Evolutionary conservation across 1,139 yeast genomes (phyloP).

Genomic region (Blastobotrys capitulatus): DNA sequence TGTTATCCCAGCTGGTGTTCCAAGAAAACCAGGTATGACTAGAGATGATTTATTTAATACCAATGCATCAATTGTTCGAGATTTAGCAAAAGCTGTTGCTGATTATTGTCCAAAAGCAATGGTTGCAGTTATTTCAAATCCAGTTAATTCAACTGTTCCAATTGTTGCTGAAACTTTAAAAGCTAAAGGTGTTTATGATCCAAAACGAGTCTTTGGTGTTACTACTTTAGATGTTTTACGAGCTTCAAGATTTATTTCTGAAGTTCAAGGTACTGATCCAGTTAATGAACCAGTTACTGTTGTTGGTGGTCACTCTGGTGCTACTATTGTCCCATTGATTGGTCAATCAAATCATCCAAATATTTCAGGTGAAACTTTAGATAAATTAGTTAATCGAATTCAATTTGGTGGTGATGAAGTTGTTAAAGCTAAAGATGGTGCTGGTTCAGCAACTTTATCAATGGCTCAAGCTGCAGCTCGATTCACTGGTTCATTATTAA

Average conservation of each 20-base stretch:
- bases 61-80: constrained; percentile 86
- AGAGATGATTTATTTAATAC: constrained; percentile 92
- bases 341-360: constrained; percentile 50
- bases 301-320: constrained; percentile 96
- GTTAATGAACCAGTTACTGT: constrained; percentile 66
- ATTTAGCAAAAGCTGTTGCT: constrained; percentile 76
- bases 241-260: constrained; percentile 73
- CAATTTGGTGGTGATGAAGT: constrained; percentile 98
- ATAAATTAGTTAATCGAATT: constrained; percentile 74
- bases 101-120: constrained; percentile 68
- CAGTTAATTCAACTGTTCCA: constrained; percentile 94
- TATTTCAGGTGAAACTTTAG: constrained; percentile 50
- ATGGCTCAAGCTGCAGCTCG: constrained; percentile 96
- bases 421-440: constrained; percentile 91
- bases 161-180: constrained; percentile 82
- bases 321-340: constrained; percentile 84
- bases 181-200: constrained; percentile 68
- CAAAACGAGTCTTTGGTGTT: constrained; percentile 82
- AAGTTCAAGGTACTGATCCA: constrained; percentile 44
- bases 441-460: constrained; percentile 90
- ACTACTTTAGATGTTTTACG: constrained; percentile 89
- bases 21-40: constrained; percentile 98
- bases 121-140: constrained; percentile 80
- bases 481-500: constrained; percentile 45
- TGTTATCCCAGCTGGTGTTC: constrained; percentile 93